These are phyloP conservation scores for Umbelopsis sp. DNA, from an alignment of 371 early-diverging fungal species.

Conservation along the genomic window DNA sequence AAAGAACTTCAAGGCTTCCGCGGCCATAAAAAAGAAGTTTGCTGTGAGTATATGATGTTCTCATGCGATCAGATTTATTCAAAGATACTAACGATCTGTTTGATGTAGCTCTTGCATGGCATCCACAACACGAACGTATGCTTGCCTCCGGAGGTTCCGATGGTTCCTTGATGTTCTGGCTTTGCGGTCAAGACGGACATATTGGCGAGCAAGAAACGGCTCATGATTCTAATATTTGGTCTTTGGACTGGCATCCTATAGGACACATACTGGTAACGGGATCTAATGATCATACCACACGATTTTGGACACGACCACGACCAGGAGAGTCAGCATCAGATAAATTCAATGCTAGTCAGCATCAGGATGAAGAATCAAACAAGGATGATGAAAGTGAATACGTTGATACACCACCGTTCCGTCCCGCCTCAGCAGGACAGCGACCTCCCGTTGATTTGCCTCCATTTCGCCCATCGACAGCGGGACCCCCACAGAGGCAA, in stretches of 20 bases:
- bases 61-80: background rate
- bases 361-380: constrained; percentile 53
- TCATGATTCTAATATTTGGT: constrained; percentile 97
- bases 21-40: constrained; percentile 95
- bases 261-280: constrained; percentile 98
- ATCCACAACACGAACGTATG: constrained; percentile 92
- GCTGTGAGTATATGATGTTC: constrained; percentile 59
- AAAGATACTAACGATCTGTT: background rate
- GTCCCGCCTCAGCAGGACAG: constrained; percentile 40
- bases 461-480: constrained; percentile 39
- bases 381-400: constrained; percentile 47
- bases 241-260: constrained; percentile 98
- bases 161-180: constrained; percentile 94
- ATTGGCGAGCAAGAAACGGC: constrained; percentile 86
- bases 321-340: constrained; percentile 83
- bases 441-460: constrained; percentile 45
- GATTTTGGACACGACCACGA: constrained; percentile 98
- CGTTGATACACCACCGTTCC: constrained; percentile 49
- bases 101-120: constrained; percentile 85
- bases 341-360: constrained; percentile 64
- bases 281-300: constrained; percentile 96
- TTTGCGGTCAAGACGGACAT: constrained; percentile 60
- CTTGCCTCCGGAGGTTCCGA: constrained; percentile 97
- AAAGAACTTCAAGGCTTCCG: constrained; percentile 92
- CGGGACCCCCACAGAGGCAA: constrained; percentile 31